Base-by-base conservation (phyloP, 495 filamentous ascomycete genomes). In the Neurospora pannonica region DNA sequence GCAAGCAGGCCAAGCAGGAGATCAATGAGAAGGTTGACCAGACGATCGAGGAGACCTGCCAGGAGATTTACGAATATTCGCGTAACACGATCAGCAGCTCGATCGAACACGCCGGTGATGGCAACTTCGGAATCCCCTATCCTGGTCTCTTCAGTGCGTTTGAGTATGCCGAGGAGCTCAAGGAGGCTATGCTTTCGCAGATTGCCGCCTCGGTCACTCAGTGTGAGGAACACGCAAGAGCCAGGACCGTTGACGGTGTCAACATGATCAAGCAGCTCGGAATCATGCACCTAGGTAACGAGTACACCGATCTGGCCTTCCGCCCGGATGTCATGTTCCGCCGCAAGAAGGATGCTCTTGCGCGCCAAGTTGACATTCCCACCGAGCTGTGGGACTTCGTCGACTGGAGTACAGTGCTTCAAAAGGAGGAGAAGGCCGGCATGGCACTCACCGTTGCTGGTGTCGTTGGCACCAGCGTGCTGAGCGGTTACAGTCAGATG, bases 401-500 rank as follows among this genome's bases (percentile, higher is more conserved):
- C 80, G 97, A 99, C 81, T 84, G 94, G 78, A 85, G 87, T 39
- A 90, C 89, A 13, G 84, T 97, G 11, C 90, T 96, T 86, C 93
- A 98, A 77, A 87, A 89, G 70, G 94, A 99, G 80, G 97, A 99
- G 85, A 98, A 98, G 84, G 84, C 94, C 37, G 90, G 96, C 75
- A 92, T 98, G 91, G 95, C 97, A 46, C 86, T 99, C 82, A 98
- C 96, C 3, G 90, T 95, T 38, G 93, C 91, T n/a, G 94, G 93
- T 73, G 91, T 96, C 24, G 85, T 97, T 11, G 93, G 95, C 70
- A 88, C 91, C 15, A 88, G 94, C 43, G 85, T 95, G 74, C 84
- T 98, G 62, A 93, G 95, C 75, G 90, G 94, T 70, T 88, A 93
- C 78, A 90, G 92, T 71, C 97, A 95, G 92, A 84, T 98, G 71